A percentile compares a stretch with the other conserved stretches of the same genome.
Evolutionary conservation across 371 early-diverging fungal species (phyloP).

Genomic region (Nematocida homosporus): DNA sequence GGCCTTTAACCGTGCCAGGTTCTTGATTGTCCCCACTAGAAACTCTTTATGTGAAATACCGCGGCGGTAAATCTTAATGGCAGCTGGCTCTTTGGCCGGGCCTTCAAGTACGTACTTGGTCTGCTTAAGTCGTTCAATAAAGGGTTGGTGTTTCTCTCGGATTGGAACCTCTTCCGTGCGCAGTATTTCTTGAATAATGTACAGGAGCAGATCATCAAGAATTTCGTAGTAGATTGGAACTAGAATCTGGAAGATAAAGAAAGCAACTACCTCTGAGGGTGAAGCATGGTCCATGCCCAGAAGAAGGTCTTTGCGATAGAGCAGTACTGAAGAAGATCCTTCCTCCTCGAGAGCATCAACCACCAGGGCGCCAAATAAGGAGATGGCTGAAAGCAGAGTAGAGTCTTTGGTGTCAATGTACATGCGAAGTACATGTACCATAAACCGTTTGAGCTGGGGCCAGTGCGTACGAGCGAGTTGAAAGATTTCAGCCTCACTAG

Average conservation of each 20-base stretch:
- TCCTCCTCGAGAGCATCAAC: slow-evolving; percentile 44
- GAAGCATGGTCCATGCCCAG: slow-evolving; percentile 14
- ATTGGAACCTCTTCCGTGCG: neutral
- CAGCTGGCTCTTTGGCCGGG: neutral
- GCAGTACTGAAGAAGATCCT: neutral
- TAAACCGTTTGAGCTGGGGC: slow-evolving; percentile 1
- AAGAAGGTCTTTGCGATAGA: neutral
- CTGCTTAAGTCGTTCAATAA: slow-evolving; percentile 2
- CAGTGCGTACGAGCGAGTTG: slow-evolving; percentile 10
- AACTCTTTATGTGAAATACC: slow-evolving; percentile 27
- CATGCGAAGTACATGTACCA: slow-evolving; percentile 6
- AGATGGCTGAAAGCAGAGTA: neutral
- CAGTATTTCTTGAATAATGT: slow-evolving; percentile 49
- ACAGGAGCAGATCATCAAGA: slow-evolving; percentile 29
- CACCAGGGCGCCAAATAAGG: slow-evolving; percentile 15
- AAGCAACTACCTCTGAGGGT: neutral
- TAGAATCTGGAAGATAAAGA: slow-evolving; percentile 31
- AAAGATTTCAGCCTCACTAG: slow-evolving; percentile 4
- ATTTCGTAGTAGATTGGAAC: slow-evolving; percentile 48
- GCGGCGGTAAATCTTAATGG: neutral
- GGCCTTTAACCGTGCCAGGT: neutral
- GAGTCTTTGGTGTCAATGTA: slow-evolving; percentile 26
- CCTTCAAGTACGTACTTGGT: slow-evolving; percentile 41
- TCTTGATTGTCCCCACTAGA: neutral
- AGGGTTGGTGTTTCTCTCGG: neutral